Evolutionary conservation across 2,329 filamentous ascomycete genomes (phyloP), one percentile per base, ranked within the genome.

Genomic region (Ambrosiella xylebori): DNA sequence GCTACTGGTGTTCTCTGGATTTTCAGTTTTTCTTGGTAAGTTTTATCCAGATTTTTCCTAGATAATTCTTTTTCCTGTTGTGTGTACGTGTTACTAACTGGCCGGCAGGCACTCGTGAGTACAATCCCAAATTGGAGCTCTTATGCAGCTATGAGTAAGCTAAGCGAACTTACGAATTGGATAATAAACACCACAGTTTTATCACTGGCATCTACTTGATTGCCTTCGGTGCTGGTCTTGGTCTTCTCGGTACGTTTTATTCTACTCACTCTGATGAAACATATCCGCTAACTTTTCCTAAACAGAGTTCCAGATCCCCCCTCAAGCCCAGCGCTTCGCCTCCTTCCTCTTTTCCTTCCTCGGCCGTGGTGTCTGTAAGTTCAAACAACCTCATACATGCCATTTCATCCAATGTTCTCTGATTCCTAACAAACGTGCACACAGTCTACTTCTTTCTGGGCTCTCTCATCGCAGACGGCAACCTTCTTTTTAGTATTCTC

Each of bases 331-430:
- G 60, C 85, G 88, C 73, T 95, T 97, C 75, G 91, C 89, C 57
- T 95, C 88, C 9, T 98, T 98, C 77, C 84, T 97, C 72, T 97
- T 97, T 77, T 95, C 88, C 59, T 97, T 98, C 78, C 74, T 97
- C 65, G 93, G 93, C 62, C 89, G 93, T 68, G 93, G 93, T 72
- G 77, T 88, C 69, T 97, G 90, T 95, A 81, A 73, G 88, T 82
- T 13, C 41, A 6, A 12, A 40, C 35, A 13, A 8, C 57, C 52
- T 53, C 13, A 15, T 37, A 55, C 39, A 57, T 44, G 9, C 13
- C 12, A 52, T 2, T 2, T 6, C 0, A 36, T 37, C 56, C 57
- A 40, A 27, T 27, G 27, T 27, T 27, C 27, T 19, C 41, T 15
- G 13, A 8, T 11, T 38, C 19, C 27, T 27, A 27, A 27, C 27